Percentiles rank a stretch among this genome's conserved stretches.
phyloP scores from a whole-genome alignment of 306 rosid genomes.

The Aeschynomene evenia region DNA sequence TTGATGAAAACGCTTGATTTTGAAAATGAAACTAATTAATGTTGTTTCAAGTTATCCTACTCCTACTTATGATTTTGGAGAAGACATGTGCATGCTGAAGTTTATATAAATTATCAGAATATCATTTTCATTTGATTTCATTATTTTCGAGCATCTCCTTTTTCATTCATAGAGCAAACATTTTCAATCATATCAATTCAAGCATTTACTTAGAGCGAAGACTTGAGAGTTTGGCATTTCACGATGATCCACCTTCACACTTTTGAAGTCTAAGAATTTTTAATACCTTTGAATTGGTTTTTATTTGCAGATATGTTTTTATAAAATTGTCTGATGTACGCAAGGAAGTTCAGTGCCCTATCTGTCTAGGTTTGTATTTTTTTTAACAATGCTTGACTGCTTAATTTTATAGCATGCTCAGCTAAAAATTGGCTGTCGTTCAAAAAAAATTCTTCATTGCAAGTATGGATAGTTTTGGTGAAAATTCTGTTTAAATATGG shows the following conservation, averaged over 20 bases:
- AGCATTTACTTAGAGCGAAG: not conserved
- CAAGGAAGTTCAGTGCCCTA: constrained; percentile 77
- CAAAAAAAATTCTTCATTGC: not conserved
- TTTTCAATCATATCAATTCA: not conserved
- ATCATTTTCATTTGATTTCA: not conserved
- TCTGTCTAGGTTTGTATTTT: constrained; percentile 69
- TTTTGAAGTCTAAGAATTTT: not conserved
- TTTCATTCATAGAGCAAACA: not conserved
- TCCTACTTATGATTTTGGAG: not conserved
- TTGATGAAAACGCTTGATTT: not conserved
- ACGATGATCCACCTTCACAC: not conserved
- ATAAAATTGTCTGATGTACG: constrained; percentile 66
- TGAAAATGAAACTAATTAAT: constrained; percentile 8
- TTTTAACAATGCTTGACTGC: constrained; percentile 11
- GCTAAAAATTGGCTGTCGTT: constrained; percentile 1
- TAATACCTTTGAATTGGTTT: constrained; percentile 28
- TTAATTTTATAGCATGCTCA: not conserved
- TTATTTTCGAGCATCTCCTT: not conserved
- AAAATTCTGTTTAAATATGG: not conserved
- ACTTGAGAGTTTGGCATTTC: constrained; percentile 4
- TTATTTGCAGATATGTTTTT: constrained; percentile 52
- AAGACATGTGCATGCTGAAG: not conserved
- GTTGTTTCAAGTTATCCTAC: constrained; percentile 1
- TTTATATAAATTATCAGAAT: not conserved
- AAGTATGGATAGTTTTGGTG: not conserved